Conservation (phyloP, 2,329 filamentous ascomycete species). For the Drechslerella coelobrocha region DNA sequence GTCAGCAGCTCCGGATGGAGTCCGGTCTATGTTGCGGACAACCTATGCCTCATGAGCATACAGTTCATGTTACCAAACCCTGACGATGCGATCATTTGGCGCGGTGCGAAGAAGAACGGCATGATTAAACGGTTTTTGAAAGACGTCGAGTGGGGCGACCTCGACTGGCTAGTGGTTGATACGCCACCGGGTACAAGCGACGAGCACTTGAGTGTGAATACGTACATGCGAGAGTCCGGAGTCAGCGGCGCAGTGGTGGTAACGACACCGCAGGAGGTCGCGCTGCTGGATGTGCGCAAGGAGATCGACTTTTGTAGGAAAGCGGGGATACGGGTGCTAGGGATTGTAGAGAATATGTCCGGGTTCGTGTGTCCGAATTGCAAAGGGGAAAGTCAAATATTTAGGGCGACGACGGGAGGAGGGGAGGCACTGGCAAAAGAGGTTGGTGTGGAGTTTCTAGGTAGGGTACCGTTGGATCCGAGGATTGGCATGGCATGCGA, state of each 20-base stretch:
- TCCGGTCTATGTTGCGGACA: slow-evolving; percentile 94
- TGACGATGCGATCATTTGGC: slow-evolving; percentile 96
- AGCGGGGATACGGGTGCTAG: slow-evolving; percentile 84
- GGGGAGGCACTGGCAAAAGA: slow-evolving; percentile 80
- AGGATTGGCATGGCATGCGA: slow-evolving; percentile 96
- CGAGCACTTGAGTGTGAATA: slow-evolving; percentile 93
- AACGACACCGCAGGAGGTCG: slow-evolving; percentile 93
- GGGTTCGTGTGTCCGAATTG: slow-evolving; percentile 96
- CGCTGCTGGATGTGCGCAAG: slow-evolving; percentile 89
- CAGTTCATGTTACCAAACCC: slow-evolving; percentile 96
- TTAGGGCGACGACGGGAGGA: slow-evolving; percentile 88
- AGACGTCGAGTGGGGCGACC: slow-evolving; percentile 95
- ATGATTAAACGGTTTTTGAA: slow-evolving; percentile 97
- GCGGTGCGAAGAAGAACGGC: slow-evolving; percentile 97
- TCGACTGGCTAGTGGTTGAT: slow-evolving; percentile 92
- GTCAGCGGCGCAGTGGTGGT: slow-evolving; percentile 93
- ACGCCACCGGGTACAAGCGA: slow-evolving; percentile 95
- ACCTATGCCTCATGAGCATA: slow-evolving; percentile 93
- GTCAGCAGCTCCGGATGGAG: slow-evolving; percentile 88
- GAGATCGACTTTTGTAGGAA: slow-evolving; percentile 98
- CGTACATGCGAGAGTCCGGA: slow-evolving; percentile 85
- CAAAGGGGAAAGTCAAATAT: slow-evolving; percentile 70
- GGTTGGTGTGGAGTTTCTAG: slow-evolving; percentile 85
- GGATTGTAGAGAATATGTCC: slow-evolving; percentile 96
- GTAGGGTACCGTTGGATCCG: slow-evolving; percentile 88